Evolutionary conservation across 2,329 filamentous ascomycete genomes (phyloP).

Genomic region (Penicillium sp.): DNA sequence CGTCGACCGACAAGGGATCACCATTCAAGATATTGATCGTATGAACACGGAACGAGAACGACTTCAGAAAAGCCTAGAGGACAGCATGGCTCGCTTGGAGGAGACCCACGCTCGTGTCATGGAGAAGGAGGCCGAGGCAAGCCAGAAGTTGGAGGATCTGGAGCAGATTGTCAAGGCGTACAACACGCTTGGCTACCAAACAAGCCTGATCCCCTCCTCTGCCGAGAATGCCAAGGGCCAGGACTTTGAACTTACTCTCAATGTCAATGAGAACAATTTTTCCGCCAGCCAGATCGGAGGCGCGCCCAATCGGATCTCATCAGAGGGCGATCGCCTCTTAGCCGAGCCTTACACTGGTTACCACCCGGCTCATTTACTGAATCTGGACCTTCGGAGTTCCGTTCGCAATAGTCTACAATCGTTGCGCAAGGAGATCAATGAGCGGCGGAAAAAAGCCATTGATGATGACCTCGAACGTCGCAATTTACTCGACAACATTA

Average conservation of each 20-base stretch:
- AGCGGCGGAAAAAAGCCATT: slow-evolving; percentile 76
- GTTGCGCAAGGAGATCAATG: slow-evolving; percentile 88
- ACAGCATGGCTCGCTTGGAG: slow-evolving; percentile 73
- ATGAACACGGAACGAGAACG: slow-evolving; percentile 96
- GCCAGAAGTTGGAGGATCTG: slow-evolving; percentile 84
- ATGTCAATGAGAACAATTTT: slow-evolving; percentile 81
- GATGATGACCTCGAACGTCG: slow-evolving; percentile 94
- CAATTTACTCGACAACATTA: slow-evolving; percentile 89
- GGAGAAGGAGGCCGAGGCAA: slow-evolving; percentile 87
- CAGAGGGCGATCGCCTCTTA: slow-evolving; percentile 73
- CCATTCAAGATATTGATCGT: slow-evolving; percentile 97
- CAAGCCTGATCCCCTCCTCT: slow-evolving; percentile 81
- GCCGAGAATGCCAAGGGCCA: slow-evolving; percentile 82
- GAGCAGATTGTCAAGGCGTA: slow-evolving; percentile 86
- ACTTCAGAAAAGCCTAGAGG: slow-evolving; percentile 84
- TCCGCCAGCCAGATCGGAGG: slow-evolving; percentile 60
- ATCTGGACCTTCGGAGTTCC: slow-evolving; percentile 80
- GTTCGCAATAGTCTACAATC: slow-evolving; percentile 76
- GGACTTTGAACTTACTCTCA: slow-evolving; percentile 82
- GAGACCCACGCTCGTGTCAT: slow-evolving; percentile 80
- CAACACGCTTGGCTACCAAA: slow-evolving; percentile 93
- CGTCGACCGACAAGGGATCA: slow-evolving; percentile 91
- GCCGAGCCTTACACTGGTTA: slow-evolving; percentile 83
- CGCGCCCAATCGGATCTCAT: slow-evolving; percentile 50
- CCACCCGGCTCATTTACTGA: slow-evolving; percentile 83